Percentiles rank a stretch among this genome's conserved stretches.
Conservation (phyloP, 495 filamentous ascomycete genomes). For the Schizothecium vesticola region DNA sequence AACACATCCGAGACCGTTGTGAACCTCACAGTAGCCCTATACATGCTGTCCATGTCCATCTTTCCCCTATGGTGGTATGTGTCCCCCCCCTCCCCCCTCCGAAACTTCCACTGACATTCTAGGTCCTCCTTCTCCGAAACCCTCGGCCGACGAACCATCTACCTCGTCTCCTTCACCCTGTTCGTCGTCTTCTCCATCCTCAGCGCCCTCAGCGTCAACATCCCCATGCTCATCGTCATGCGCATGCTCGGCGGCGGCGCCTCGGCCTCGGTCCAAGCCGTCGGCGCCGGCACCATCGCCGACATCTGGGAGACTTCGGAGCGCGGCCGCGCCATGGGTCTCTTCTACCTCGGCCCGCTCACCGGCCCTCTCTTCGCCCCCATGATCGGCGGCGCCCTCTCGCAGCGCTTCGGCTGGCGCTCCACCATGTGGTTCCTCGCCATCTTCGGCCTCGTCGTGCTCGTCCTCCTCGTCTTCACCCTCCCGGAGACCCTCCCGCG, state of each 20-base stretch:
- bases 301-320: constrained; percentile 84
- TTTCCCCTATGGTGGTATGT: constrained; percentile 85
- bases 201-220: constrained; percentile 66
- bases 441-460: constrained; percentile 63
- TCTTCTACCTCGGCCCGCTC: constrained; percentile 89
- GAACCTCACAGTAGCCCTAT: constrained; percentile 77
- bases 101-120: neutral
- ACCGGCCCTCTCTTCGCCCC: constrained; percentile 77
- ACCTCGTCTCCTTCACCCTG: constrained; percentile 72
- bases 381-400: constrained; percentile 77
- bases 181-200: constrained; percentile 75
- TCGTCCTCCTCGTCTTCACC: constrained; percentile 58
- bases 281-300: constrained; percentile 88
- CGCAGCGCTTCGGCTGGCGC: constrained; percentile 70
- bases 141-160: constrained; percentile 77
- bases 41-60: constrained; percentile 84
- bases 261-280: constrained; percentile 82
- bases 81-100: too few relatives aligned
- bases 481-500: constrained; percentile 64
- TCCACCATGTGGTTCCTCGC: constrained; percentile 84
- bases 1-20: constrained; percentile 61
- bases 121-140: constrained; percentile 77
- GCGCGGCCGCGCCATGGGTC: constrained; percentile 82
- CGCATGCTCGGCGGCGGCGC: constrained; percentile 77
- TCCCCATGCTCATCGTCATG: constrained; percentile 82